These are phyloP conservation scores for Lycium ferocissimum DNA, from an alignment of 257 asterid genomes.

Conservation along the genomic window DNA sequence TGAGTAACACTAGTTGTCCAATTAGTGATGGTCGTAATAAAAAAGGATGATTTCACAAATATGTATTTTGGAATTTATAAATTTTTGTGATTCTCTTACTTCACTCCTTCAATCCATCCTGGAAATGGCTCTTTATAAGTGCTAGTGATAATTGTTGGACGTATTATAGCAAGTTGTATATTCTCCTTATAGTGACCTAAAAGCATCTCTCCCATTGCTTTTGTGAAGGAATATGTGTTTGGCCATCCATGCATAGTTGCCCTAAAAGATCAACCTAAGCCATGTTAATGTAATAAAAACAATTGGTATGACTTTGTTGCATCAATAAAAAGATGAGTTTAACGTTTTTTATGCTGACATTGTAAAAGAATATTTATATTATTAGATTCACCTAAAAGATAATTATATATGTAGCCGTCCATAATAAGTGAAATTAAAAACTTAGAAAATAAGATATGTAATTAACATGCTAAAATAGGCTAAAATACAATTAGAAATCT, in stretches of 20 bases:
- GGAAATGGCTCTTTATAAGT: slow-evolving; percentile 65
- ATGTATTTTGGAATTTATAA: neutral
- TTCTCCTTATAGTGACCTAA: slow-evolving; percentile 42
- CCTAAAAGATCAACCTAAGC: slow-evolving; percentile 31
- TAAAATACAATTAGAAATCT: too few species aligned
- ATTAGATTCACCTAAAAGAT: too few species aligned
- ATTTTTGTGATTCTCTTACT: slow-evolving; percentile 29
- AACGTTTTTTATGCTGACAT: too few species aligned
- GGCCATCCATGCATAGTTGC: slow-evolving; percentile 72
- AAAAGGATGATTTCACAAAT: neutral
- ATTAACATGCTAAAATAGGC: too few species aligned
- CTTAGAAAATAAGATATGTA: too few species aligned
- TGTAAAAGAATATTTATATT: too few species aligned
- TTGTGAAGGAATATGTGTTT: slow-evolving; percentile 63
- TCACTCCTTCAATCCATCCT: slow-evolving; percentile 67
- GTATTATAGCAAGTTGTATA: slow-evolving; percentile 47
- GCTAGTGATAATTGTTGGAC: slow-evolving; percentile 61
- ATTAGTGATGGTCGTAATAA: neutral
- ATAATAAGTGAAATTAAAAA: too few species aligned
- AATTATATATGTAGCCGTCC: too few species aligned
- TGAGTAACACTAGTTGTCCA: neutral
- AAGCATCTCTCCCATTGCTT: slow-evolving; percentile 76
- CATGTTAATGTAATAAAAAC: neutral
- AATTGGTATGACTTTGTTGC: too few species aligned
- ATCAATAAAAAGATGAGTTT: too few species aligned